phyloP scores from a whole-genome alignment of 2,329 filamentous ascomycete species.

The Cyphellophora europaea region DNA sequence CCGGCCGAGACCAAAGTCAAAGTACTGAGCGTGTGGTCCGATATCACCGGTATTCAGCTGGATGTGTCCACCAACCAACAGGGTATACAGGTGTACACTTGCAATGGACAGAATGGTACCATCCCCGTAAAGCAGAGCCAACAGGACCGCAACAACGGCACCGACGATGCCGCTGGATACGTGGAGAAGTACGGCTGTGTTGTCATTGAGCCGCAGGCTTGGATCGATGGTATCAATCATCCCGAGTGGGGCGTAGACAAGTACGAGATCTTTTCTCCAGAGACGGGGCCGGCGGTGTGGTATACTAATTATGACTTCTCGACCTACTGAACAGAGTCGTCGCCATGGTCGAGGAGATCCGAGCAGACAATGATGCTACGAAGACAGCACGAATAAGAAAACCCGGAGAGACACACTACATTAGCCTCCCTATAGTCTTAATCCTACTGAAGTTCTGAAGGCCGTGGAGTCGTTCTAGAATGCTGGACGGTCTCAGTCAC shows the following conservation, averaged over 20 bases:
- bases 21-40: constrained; percentile 55
- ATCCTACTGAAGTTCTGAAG: no score
- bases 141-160: constrained; percentile 45
- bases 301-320: constrained; percentile 36
- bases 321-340: constrained; percentile 28
- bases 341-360: background rate
- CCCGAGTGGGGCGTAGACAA: constrained; percentile 67
- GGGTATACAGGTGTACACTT: constrained; percentile 82
- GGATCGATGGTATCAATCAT: constrained; percentile 88
- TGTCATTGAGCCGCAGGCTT: constrained; percentile 87
- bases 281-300: constrained; percentile 30
- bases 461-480: no score
- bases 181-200: constrained; percentile 67
- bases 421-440: no score
- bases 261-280: constrained; percentile 32
- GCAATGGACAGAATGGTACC: constrained; percentile 64
- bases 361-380: constrained; percentile 1
- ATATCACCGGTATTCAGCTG: constrained; percentile 69
- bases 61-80: constrained; percentile 77
- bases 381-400: background rate
- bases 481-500: no score
- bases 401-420: background rate
- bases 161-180: constrained; percentile 37
- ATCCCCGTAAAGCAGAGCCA: constrained; percentile 33
- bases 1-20: constrained; percentile 24